A percentile compares a stretch with the other conserved stretches of the same genome.
These are phyloP conservation scores for Carex scoparia DNA, from an alignment of 176 grass and related monocot species.

Conservation along the genomic window DNA sequence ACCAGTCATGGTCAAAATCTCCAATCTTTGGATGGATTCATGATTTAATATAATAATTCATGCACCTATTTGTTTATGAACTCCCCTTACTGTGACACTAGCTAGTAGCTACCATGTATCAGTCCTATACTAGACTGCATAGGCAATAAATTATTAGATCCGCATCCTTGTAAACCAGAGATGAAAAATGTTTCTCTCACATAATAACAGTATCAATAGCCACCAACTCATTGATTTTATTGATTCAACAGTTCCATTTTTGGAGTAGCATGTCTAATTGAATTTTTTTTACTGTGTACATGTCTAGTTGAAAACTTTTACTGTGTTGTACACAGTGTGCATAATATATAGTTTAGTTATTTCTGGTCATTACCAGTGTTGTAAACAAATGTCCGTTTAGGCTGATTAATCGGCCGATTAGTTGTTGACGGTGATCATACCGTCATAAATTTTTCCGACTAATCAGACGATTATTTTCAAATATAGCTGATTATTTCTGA, in stretches of 20 bases:
- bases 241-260: not conserved
- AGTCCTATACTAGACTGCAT: not conserved
- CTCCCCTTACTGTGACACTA: not conserved
- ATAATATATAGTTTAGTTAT: not conserved
- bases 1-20: constrained; percentile 23
- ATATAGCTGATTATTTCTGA: no score
- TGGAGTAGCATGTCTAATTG: not conserved
- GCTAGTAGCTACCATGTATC: not conserved
- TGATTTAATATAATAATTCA: not conserved
- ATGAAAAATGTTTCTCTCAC: not conserved
- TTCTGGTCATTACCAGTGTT: not conserved
- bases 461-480: no score
- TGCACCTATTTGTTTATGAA: not conserved
- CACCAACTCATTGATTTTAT: not conserved
- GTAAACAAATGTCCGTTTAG: no score
- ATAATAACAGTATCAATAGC: not conserved
- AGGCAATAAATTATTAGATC: not conserved
- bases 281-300: not conserved
- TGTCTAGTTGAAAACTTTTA: not conserved
- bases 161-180: no score
- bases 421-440: no score
- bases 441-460: no score
- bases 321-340: not conserved
- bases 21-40: constrained; percentile 16
- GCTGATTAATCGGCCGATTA: no score